Base-by-base conservation (phyloP, 768 basidiomycete species). In the Phanerochaete sordida region DNA sequence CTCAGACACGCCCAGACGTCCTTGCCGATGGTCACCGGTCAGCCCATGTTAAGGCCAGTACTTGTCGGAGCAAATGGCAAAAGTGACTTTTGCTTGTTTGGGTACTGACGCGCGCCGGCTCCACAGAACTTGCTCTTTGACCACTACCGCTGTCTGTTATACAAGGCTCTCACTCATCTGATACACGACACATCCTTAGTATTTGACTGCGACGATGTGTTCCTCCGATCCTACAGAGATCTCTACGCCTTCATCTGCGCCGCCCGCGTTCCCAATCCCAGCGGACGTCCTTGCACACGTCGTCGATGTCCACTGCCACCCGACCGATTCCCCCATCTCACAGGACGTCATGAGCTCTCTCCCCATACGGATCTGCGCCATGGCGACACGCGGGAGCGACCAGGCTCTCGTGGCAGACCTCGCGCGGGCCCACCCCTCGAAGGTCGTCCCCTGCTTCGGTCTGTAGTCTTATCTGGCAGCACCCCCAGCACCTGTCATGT, bases 381-480 rank as follows among this genome's bases (percentile, higher is more conserved):
- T 95, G 93, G 84, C 90, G 19, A 84, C 84, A 0, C 77, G 77
- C 62, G 68, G 73, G 12, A 76, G 76, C 33, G 93, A 95, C 77
- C 94, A 97, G 70, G 62, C 71, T 26, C 81, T 81, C 33, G 93
- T 97, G 28, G 79, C 80, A 33, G 76, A 82, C 31, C 76, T 97
- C 30, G 90, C 90, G 11, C 69, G 67, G 15, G 67, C 75, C 49
- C 80, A 84, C 68, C 83, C 92, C 47, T 76, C 79, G 57, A 87
- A 85, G 69, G 83, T 95, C 26, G 74, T 91, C n/a, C 91, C 95
- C 50, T 90, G 87, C 70, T 98, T 96, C 73, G 95, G 93, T 94
- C 59, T 48, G 69, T 68, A 21, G 27, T n/a, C 21, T n/a, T 58
- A n/a, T 52, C 27, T 61, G 52, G n/a, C 47, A 48, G 59, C 52